phyloP scores from a whole-genome alignment of 805 yeast species.

The Pichia heedii region DNA sequence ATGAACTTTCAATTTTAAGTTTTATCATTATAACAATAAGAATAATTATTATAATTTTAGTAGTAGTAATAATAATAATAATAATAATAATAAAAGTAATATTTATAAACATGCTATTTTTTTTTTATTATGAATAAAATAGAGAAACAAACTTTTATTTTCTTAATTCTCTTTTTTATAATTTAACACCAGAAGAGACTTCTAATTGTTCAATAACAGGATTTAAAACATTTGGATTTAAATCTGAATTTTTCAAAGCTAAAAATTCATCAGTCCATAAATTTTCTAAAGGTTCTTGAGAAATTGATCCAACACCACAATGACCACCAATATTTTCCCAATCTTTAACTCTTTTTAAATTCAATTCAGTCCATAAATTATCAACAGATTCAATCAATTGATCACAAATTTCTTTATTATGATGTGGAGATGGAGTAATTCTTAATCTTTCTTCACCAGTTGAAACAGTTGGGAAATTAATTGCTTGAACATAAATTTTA shows the following conservation, averaged over 20 bases:
- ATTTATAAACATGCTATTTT: no score
- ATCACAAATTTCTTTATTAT: conserved; percentile 66
- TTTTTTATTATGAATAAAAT: no score
- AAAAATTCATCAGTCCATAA: conserved; percentile 87
- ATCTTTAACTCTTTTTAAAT: conserved; percentile 63
- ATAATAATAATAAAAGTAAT: no score
- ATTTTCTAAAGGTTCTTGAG: conserved; percentile 41
- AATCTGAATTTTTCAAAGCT: conserved; percentile 47
- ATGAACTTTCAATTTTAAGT: no score
- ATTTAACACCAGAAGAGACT: conserved; percentile 57
- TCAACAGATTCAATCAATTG: conserved; percentile 72
- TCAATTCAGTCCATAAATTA: conserved; percentile 65
- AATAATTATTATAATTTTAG: no score
- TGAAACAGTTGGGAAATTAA: conserved; percentile 96
- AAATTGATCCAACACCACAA: conserved; percentile 71
- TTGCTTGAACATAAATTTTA: conserved; percentile 92
- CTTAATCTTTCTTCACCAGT: conserved; percentile 93
- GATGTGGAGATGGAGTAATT: conserved; percentile 99
- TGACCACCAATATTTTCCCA: conserved; percentile 82
- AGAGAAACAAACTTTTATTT: no score
- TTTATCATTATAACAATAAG: no score
- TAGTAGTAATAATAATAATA: no score
- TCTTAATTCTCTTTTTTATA: no score
- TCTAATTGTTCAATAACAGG: conserved; percentile 57
- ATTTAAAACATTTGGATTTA: conserved; percentile 58